These are phyloP conservation scores for Maudiozyma humilis DNA, from an alignment of 1,139 yeast species.

Conservation along the genomic window DNA sequence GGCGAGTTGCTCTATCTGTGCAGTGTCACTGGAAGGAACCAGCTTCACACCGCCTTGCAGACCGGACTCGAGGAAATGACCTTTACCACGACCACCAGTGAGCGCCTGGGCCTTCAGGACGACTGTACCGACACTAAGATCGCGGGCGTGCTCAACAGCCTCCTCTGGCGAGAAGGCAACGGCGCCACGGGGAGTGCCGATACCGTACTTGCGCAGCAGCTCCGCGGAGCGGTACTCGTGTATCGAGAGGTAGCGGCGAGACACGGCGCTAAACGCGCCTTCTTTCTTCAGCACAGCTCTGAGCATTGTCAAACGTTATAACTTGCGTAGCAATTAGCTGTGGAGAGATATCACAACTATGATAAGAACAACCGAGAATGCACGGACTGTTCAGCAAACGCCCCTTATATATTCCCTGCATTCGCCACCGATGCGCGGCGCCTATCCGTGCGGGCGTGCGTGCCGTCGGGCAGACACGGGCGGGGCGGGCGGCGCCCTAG, in stretches of 20 bases:
- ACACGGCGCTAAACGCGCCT: too few species aligned
- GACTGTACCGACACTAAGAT: conserved; percentile 61
- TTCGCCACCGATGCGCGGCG: neutral
- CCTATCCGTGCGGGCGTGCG: neutral
- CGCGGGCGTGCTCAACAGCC: conserved; percentile 73
- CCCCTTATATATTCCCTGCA: neutral
- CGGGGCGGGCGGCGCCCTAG: neutral
- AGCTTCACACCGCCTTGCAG: conserved; percentile 94
- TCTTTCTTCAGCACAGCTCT: conserved; percentile 5
- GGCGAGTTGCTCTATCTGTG: conserved; percentile 82
- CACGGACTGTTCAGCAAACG: neutral
- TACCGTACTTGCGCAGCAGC: conserved; percentile 68
- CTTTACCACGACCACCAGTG: conserved; percentile 99
- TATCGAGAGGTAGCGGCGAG: conserved; percentile 73
- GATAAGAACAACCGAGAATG: too few species aligned
- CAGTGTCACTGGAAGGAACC: conserved; percentile 56
- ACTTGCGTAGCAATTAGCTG: too few species aligned
- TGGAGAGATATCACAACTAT: too few species aligned
- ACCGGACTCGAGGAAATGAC: conserved; percentile 83
- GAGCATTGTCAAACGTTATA: conserved; percentile 7
- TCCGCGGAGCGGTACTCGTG: conserved; percentile 97
- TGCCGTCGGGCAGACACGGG: neutral
- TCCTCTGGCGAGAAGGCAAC: conserved; percentile 88
- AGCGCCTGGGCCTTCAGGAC: conserved; percentile 97
- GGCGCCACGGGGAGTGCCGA: conserved; percentile 84